phyloP scores from a whole-genome alignment of 2,329 filamentous ascomycete genomes.

The Teratosphaeria destructans region DNA sequence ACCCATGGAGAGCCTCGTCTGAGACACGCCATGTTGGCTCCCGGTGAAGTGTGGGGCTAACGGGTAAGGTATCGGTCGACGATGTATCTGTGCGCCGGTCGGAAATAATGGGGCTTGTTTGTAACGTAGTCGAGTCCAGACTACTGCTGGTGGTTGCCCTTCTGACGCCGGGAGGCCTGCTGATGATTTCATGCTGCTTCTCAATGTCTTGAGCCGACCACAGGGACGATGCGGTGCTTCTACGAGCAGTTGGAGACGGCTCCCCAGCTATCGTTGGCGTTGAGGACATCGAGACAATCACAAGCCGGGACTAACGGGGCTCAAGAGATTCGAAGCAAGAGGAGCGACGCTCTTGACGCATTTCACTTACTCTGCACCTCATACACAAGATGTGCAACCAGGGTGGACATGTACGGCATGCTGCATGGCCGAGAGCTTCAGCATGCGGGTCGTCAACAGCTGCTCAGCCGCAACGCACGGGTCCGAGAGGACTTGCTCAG shows the following conservation, averaged over 20 bases:
- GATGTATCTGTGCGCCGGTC: not conserved
- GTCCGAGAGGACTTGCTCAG: not conserved
- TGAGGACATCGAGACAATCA: not conserved
- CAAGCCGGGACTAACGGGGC: not conserved
- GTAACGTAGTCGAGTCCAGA: conserved; percentile 4
- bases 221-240: not conserved
- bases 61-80: not conserved
- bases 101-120: conserved; percentile 1
- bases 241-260: not conserved
- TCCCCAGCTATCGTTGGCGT: not conserved
- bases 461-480: not conserved
- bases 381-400: not conserved
- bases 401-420: not conserved
- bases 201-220: not conserved
- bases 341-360: not conserved
- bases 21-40: conserved; percentile 5
- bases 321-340: not conserved
- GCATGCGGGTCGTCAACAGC: not conserved
- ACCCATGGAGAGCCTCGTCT: conserved; percentile 11
- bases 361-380: not conserved
- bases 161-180: not conserved
- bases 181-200: not conserved
- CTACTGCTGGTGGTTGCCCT: not conserved
- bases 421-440: not conserved
- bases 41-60: conserved; percentile 4